These are phyloP conservation scores for Helotiales sp. DNA, from an alignment of 2,329 filamentous ascomycete genomes.

Conservation along the genomic window DNA sequence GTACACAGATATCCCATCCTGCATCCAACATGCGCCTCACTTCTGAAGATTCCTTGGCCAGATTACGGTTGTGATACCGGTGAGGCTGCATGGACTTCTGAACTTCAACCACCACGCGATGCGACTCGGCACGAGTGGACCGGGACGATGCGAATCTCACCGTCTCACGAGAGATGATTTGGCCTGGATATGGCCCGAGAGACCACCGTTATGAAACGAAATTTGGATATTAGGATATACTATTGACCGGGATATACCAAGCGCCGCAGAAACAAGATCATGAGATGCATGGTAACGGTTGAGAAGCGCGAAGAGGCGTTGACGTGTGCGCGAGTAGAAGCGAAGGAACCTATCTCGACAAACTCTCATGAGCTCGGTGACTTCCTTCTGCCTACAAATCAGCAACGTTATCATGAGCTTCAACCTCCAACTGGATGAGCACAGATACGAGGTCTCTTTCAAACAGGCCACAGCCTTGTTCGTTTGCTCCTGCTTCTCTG, in stretches of 20 bases:
- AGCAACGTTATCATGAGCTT: not conserved
- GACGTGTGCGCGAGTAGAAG: not conserved
- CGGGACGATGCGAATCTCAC: not conserved
- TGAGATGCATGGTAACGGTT: not conserved
- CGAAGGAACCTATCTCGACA: not conserved
- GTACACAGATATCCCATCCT: not conserved
- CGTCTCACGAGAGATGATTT: too few species aligned
- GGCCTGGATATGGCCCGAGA: not conserved
- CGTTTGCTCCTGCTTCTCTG: not conserved
- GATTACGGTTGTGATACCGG: not conserved
- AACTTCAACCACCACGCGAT: too few species aligned
- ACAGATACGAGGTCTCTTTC: constrained; percentile 1
- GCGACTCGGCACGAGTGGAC: not conserved
- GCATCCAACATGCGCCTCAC: not conserved
- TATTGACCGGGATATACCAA: not conserved
- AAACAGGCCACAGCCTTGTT: constrained; percentile 8
- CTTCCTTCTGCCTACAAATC: not conserved
- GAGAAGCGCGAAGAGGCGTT: not conserved
- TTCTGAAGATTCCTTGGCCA: not conserved
- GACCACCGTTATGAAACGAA: not conserved
- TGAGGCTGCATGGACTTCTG: not conserved
- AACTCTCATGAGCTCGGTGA: not conserved
- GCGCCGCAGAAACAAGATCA: not conserved
- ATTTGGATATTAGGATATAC: not conserved
- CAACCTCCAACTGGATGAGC: not conserved